These are phyloP conservation scores for Fusarium bulbicola DNA, from an alignment of 2,329 filamentous ascomycete genomes.

Conservation along the genomic window DNA sequence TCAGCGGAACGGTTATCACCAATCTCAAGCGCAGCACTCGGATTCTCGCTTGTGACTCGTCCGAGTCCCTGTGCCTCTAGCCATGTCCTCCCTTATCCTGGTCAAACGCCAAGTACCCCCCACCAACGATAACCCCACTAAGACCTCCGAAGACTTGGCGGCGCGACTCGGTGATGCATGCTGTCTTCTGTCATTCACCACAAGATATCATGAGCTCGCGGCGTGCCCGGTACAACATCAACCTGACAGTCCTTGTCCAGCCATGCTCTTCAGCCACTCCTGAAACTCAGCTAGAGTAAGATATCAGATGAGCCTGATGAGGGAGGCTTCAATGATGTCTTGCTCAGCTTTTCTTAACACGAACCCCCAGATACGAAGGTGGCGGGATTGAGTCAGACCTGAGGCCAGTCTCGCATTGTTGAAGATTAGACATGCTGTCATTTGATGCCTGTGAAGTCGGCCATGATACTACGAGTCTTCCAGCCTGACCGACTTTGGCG, in stretches of 20 bases:
- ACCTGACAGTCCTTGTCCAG: neutral
- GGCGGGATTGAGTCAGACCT: constrained; percentile 17
- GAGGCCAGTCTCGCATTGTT: constrained; percentile 11
- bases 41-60: constrained; percentile 40
- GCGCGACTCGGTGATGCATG: constrained; percentile 32
- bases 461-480: neutral
- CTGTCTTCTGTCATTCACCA: constrained; percentile 15
- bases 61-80: constrained; percentile 30
- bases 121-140: constrained; percentile 39
- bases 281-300: neutral
- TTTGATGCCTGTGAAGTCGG: neutral
- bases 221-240: neutral
- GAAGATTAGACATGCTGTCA: neutral
- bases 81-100: constrained; percentile 24
- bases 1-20: constrained; percentile 39
- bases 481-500: neutral
- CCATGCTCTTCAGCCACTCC: neutral
- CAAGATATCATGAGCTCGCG: constrained; percentile 3
- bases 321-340: constrained; percentile 10
- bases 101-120: constrained; percentile 40
- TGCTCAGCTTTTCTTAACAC: constrained; percentile 10
- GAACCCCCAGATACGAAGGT: constrained; percentile 23
- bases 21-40: constrained; percentile 42
- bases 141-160: constrained; percentile 38
- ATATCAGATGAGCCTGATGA: neutral